These are phyloP conservation scores for Aspergillus versicolor DNA, from an alignment of 2,329 filamentous ascomycete genomes.

Conservation along the genomic window DNA sequence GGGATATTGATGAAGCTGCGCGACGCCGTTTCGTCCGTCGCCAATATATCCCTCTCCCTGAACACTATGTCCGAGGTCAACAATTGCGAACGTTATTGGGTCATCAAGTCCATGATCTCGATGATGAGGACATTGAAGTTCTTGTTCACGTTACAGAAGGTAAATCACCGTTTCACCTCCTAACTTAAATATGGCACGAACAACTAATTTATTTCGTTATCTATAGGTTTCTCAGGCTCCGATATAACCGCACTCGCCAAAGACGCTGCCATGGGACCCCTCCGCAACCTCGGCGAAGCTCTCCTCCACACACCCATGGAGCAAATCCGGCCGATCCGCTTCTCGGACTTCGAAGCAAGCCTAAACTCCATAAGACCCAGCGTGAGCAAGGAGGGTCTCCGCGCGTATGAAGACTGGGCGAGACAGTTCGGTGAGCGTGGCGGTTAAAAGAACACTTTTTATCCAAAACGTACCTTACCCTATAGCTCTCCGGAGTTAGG, in stretches of 20 bases:
- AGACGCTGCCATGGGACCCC: conserved; percentile 94
- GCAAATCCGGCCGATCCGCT: conserved; percentile 81
- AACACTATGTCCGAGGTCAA: conserved; percentile 73
- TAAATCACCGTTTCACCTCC: conserved; percentile 36
- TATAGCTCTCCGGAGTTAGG: not conserved
- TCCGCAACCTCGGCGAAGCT: conserved; percentile 85
- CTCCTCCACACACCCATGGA: conserved; percentile 91
- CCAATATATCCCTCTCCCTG: conserved; percentile 94
- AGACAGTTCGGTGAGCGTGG: conserved; percentile 88
- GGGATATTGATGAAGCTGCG: conserved; percentile 97
- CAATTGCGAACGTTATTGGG: conserved; percentile 78
- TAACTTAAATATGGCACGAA: not conserved
- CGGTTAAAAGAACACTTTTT: conserved; percentile 50
- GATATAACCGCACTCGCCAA: conserved; percentile 97
- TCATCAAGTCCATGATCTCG: conserved; percentile 82
- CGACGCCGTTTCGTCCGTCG: conserved; percentile 84
- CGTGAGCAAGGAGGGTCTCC: conserved; percentile 79
- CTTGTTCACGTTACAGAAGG: conserved; percentile 83
- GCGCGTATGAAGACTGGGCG: conserved; percentile 93
- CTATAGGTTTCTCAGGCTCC: conserved; percentile 90
- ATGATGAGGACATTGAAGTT: conserved; percentile 66
- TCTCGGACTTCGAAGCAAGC: conserved; percentile 81
- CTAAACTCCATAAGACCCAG: conserved; percentile 82
- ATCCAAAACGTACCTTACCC: not conserved
- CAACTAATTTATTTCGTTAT: conserved; percentile 8